Percentiles rank a stretch among this genome's conserved stretches.
Conservation (phyloP, 495 filamentous ascomycete species). For the Usnea hakonensis region DNA sequence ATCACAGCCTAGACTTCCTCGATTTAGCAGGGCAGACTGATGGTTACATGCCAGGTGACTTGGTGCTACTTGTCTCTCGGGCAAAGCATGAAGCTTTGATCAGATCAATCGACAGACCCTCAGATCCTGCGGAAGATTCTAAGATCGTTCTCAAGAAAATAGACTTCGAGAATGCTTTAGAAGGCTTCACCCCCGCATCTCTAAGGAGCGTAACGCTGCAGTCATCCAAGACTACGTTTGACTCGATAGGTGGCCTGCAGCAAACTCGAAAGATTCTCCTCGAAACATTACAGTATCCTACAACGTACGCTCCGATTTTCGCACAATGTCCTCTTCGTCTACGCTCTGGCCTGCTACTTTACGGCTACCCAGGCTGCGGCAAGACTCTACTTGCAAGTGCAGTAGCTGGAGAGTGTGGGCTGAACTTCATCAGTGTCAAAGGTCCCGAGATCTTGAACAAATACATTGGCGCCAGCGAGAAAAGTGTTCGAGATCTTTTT, state of each 20-base stretch:
- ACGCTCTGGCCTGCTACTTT: conserved; percentile 83
- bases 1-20: conserved; percentile 76
- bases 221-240: conserved; percentile 77
- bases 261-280: conserved; percentile 79
- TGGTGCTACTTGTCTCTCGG: conserved; percentile 74
- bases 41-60: conserved; percentile 94
- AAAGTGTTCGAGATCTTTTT: conserved; percentile 89
- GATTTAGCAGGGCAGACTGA: conserved; percentile 89
- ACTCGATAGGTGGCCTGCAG: conserved; percentile 80
- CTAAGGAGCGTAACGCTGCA: conserved; percentile 91
- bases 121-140: conserved; percentile 27
- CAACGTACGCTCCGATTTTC: conserved; percentile 96
- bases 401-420: conserved; percentile 88
- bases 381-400: conserved; percentile 92
- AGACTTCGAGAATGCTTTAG: conserved; percentile 77
- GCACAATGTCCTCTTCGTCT: conserved; percentile 88
- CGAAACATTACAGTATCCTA: conserved; percentile 94
- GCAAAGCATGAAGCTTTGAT: conserved; percentile 89
- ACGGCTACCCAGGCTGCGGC: conserved; percentile 92
- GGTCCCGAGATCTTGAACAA: conserved; percentile 98
- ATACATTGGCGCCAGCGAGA: conserved; percentile 94
- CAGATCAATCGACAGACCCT: conserved; percentile 44
- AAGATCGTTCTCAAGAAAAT: conserved; percentile 53
- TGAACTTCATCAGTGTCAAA: conserved; percentile 98
- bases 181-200: conserved; percentile 89